Conservation (phyloP, 306 rosid genomes). For the Mucuna pruriens region DNA sequence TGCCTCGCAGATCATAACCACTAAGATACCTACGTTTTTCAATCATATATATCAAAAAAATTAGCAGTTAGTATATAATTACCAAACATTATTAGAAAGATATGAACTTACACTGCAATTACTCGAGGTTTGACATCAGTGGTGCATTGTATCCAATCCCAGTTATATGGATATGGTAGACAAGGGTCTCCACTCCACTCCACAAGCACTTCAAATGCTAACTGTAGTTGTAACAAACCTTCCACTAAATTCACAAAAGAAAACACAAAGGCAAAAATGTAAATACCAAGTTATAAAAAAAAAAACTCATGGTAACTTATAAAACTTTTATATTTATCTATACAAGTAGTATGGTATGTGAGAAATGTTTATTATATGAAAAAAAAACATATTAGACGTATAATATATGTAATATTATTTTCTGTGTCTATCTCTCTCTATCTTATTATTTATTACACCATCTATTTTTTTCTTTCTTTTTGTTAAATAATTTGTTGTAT, state of each 20-base stretch:
- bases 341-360: no score
- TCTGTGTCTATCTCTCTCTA: no score
- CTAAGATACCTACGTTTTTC: slow-evolving; percentile 44
- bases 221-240: slow-evolving; percentile 44
- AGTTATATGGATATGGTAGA: slow-evolving; percentile 42
- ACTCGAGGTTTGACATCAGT: slow-evolving; percentile 46
- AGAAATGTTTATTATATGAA: no score
- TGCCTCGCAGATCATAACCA: slow-evolving; percentile 44
- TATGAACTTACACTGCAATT: slow-evolving; percentile 45
- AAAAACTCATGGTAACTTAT: background rate
- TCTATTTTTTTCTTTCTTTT: no score
- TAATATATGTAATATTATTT: no score
- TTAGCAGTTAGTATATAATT: background rate
- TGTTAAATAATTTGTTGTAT: no score
- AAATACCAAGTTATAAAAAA: background rate
- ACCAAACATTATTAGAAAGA: background rate
- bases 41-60: slow-evolving; percentile 9
- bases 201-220: slow-evolving; percentile 44
- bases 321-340: background rate
- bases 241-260: slow-evolving; percentile 37
- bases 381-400: no score
- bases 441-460: no score
- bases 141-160: slow-evolving; percentile 59
- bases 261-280: slow-evolving; percentile 10
- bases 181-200: slow-evolving; percentile 61